Evolutionary conservation across 139 green algal genomes (phyloP).

Genomic region (Eudorina sp.): DNA sequence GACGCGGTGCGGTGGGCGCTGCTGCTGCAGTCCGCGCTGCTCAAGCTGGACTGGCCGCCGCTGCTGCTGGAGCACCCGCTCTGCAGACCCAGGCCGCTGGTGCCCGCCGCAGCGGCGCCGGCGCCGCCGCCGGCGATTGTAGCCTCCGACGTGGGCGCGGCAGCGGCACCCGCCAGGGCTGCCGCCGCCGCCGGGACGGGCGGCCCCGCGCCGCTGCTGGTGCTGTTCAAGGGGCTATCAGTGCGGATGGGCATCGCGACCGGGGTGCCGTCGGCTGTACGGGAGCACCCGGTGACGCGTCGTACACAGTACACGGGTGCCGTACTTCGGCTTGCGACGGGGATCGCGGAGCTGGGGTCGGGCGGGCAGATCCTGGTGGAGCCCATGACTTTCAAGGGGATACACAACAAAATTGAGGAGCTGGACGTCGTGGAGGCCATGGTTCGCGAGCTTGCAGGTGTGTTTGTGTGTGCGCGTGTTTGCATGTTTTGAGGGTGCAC

Average conservation of each 20-base stretch:
- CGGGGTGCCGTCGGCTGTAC: slow-evolving; percentile 4
- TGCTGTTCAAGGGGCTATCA: slow-evolving; percentile 38
- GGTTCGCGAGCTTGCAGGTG: slow-evolving; percentile 30
- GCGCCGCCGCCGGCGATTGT: too few relatives aligned
- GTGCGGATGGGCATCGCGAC: slow-evolving; percentile 40
- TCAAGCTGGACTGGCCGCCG: slow-evolving; percentile 36
- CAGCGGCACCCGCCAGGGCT: neutral
- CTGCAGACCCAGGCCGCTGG: slow-evolving; percentile 21
- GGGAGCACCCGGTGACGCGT: slow-evolving; percentile 40
- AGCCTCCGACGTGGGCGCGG: neutral
- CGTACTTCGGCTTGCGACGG: slow-evolving; percentile 26
- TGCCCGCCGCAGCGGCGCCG: neutral
- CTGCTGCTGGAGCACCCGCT: slow-evolving; percentile 43
- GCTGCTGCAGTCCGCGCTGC: slow-evolving; percentile 43
- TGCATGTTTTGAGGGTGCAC: too few relatives aligned
- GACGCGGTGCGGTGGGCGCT: slow-evolving; percentile 30
- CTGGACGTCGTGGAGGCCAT: slow-evolving; percentile 13
- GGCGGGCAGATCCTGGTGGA: slow-evolving; percentile 38
- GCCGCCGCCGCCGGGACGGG: neutral
- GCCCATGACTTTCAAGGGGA: slow-evolving; percentile 40
- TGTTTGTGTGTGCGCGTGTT: too few relatives aligned
- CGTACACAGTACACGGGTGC: slow-evolving; percentile 46
- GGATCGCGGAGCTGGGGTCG: slow-evolving; percentile 6
- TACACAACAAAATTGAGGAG: slow-evolving; percentile 38
- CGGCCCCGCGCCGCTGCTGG: slow-evolving; percentile 18